Evolutionary conservation across 169 alveolate genomes (phyloP), one percentile per base, ranked within the genome.

Genomic region (Cyclospora cayetanensis): DNA sequence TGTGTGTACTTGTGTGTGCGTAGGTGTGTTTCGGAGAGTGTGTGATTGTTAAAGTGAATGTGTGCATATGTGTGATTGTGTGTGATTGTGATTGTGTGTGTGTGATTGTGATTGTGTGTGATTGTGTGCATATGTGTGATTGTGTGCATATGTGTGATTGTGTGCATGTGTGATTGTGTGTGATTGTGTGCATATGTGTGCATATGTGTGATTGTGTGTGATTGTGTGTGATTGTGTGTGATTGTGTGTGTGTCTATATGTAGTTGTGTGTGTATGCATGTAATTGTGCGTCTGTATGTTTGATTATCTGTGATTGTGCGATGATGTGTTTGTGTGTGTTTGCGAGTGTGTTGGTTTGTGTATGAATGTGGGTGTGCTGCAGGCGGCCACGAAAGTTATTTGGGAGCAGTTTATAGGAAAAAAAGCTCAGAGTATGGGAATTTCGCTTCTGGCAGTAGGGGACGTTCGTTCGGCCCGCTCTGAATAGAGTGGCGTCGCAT

Each of bases 391-490:
- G 9, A 68, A 41, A 41, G 84, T 68, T 25, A 85, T 85, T 25
- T 11, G 37, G 39, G 50, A 85, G 29, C 84, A 85, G 34, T 85
- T 85, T 22, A 53, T 85, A 20, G 79, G 42, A 12, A 60, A 35
- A 9, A 15, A 60, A 11, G 84, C 55, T 0, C 85, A 76, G 11
- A 84, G 66, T 1, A 31, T 85, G 70, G 31, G 68, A 34, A 66
- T 85, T 43, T 53, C 76, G 7, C 43, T 85, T 18, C 29, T 85
- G 37, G 92, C 92, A 1, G 79, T 85, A 5, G 92, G 84, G 43
- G 87, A 82, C 72, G 27, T 35, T 4, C 74, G 76, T 22, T 4
- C 52, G 0, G 70, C 18, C 42, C 25, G 39, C 15, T n/a, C 70
- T 31, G 9, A n/a, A 15, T 29, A 4, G 18, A 35, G 53, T 3